A percentile compares a stretch with the other conserved stretches of the same genome.
phyloP scores from a whole-genome alignment of 805 yeast genomes.

The Candida pini region DNA sequence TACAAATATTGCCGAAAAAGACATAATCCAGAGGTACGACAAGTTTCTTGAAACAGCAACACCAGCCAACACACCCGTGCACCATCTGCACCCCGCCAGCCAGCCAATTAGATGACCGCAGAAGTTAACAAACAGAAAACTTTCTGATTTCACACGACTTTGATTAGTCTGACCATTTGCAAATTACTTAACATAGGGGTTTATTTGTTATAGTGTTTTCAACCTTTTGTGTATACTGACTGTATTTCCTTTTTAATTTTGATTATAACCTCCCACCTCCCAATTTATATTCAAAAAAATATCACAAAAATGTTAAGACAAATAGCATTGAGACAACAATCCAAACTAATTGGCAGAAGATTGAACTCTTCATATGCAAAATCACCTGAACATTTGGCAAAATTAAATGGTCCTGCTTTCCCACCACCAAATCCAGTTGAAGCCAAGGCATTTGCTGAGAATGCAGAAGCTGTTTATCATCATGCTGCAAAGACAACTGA shows the following conservation, averaged over 20 bases:
- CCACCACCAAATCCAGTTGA: constrained; percentile 50
- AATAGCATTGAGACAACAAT: constrained; percentile 27
- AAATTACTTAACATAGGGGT: too few species aligned
- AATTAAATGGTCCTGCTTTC: constrained; percentile 38
- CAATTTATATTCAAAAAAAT: not conserved
- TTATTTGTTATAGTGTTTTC: too few species aligned
- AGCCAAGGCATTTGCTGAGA: constrained; percentile 64
- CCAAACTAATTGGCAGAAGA: constrained; percentile 27
- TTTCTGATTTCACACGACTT: too few species aligned
- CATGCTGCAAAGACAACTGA: constrained; percentile 76
- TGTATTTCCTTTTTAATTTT: too few species aligned
- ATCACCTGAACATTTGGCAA: constrained; percentile 7
- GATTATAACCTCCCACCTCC: too few species aligned
- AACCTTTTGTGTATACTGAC: too few species aligned
- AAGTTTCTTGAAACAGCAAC: too few species aligned
- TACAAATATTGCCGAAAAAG: constrained; percentile 50
- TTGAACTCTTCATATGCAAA: constrained; percentile 15
- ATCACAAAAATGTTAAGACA: constrained; percentile 38
- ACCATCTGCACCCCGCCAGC: too few species aligned
- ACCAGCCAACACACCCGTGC: too few species aligned
- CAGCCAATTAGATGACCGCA: too few species aligned
- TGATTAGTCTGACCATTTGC: too few species aligned
- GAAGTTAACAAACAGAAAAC: too few species aligned
- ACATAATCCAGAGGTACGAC: constrained; percentile 31
- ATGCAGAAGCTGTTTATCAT: constrained; percentile 57